These are phyloP conservation scores for Rosa rugosa DNA, from an alignment of 306 rosid genomes.

Conservation along the genomic window DNA sequence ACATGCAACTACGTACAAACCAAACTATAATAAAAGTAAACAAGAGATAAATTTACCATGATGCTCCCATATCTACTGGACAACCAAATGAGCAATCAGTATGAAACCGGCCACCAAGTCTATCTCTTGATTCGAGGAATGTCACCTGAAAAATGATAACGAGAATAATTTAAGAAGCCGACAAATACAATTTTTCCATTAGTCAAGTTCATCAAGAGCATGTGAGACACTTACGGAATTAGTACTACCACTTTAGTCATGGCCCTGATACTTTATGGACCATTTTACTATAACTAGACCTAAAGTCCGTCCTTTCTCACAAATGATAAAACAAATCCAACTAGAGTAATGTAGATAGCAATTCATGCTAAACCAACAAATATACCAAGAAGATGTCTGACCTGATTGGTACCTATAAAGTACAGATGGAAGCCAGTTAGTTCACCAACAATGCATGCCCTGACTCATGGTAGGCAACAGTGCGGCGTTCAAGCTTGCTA, in stretches of 20 bases:
- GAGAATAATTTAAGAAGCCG: too few species aligned
- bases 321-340: not conserved
- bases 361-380: constrained; percentile 28
- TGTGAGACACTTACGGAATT: not conserved
- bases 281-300: too few species aligned
- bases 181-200: too few species aligned
- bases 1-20: too few species aligned
- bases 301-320: not conserved
- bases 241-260: not conserved
- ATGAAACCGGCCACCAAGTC: too few species aligned
- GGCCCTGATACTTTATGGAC: not conserved
- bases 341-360: not conserved
- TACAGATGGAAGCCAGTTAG: constrained; percentile 87
- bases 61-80: too few species aligned
- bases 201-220: not conserved
- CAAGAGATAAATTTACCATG: too few species aligned
- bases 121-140: too few species aligned
- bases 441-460: constrained; percentile 99
- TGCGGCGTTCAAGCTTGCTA: constrained; percentile 86
- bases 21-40: too few species aligned
- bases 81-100: too few species aligned
- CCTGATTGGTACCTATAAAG: constrained; percentile 90
- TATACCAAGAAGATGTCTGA: constrained; percentile 35
- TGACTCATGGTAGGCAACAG: constrained; percentile 95
- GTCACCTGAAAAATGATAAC: too few species aligned